A percentile compares a stretch with the other conserved stretches of the same genome.
These are phyloP conservation scores for Cladorrhinum sp. DNA, from an alignment of 2,329 filamentous ascomycete species.

Conservation along the genomic window DNA sequence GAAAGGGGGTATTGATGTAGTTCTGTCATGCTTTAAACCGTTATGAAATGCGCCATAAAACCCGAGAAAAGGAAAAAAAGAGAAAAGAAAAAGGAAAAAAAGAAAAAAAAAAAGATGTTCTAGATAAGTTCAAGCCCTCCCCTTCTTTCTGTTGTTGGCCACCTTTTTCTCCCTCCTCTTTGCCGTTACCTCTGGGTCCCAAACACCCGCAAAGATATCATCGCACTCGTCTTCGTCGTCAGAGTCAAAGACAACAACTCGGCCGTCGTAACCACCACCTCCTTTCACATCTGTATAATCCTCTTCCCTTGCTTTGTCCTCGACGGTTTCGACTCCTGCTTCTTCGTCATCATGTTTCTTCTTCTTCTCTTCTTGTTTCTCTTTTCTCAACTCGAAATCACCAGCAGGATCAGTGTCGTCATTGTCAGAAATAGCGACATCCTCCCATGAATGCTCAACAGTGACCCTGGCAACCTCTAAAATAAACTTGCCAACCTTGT, in stretches of 20 bases:
- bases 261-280: slow-evolving; percentile 18
- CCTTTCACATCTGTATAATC: slow-evolving; percentile 15
- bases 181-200: slow-evolving; percentile 54
- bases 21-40: background rate
- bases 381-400: too few relatives aligned
- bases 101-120: background rate
- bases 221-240: slow-evolving; percentile 66
- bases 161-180: slow-evolving; percentile 43
- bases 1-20: background rate
- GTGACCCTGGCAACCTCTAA: slow-evolving; percentile 59
- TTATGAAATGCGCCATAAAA: background rate
- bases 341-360: slow-evolving; percentile 14
- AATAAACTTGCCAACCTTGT: slow-evolving; percentile 68
- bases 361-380: slow-evolving; percentile 8
- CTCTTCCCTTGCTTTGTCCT: slow-evolving; percentile 23
- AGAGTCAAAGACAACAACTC: slow-evolving; percentile 54
- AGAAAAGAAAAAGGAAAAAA: slow-evolving; percentile 8
- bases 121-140: background rate
- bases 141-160: slow-evolving; percentile 38
- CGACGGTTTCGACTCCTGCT: too few relatives aligned
- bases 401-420: too few relatives aligned
- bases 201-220: slow-evolving; percentile 60
- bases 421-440: slow-evolving; percentile 32
- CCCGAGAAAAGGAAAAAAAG: slow-evolving; percentile 1
- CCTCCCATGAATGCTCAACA: slow-evolving; percentile 53